phyloP scores from a whole-genome alignment of 2,329 filamentous ascomycete genomes.

The Thelonectria discophora region DNA sequence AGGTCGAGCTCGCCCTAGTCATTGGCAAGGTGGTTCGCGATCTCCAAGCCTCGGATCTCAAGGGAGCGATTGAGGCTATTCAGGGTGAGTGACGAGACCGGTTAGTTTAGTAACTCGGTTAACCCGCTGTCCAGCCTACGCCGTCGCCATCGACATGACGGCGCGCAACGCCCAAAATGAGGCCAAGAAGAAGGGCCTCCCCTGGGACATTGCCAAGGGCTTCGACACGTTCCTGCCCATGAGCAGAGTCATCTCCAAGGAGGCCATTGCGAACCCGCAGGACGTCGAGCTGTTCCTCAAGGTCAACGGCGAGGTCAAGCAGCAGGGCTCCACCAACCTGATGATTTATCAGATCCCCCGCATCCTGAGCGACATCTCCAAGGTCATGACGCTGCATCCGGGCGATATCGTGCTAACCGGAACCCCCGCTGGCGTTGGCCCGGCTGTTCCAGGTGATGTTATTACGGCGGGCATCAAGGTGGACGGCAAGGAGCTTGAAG shows the following conservation, averaged over 20 bases:
- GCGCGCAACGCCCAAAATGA: conserved; percentile 95
- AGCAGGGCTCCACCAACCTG: conserved; percentile 88
- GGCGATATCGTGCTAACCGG: conserved; percentile 97
- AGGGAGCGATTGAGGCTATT: conserved; percentile 83
- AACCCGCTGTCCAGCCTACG: conserved; percentile 69
- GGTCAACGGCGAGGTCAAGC: conserved; percentile 81
- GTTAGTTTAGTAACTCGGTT: background rate
- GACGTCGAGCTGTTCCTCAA: conserved; percentile 85
- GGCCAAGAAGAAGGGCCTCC: conserved; percentile 93
- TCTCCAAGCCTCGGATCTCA: conserved; percentile 75
- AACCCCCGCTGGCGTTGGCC: conserved; percentile 94
- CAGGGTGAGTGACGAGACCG: conserved; percentile 63
- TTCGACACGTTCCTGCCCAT: conserved; percentile 98
- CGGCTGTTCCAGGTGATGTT: conserved; percentile 84
- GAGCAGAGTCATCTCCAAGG: conserved; percentile 81
- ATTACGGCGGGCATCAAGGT: conserved; percentile 86
- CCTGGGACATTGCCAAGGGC: conserved; percentile 96
- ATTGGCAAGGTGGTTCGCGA: conserved; percentile 85
- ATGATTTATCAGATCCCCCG: conserved; percentile 94
- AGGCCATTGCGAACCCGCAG: conserved; percentile 84
- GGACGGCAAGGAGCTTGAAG: conserved; percentile 81
- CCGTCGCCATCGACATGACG: conserved; percentile 96
- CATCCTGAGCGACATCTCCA: conserved; percentile 88
- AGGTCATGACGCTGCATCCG: conserved; percentile 91
- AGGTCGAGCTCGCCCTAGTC: conserved; percentile 91